These are phyloP conservation scores for Cercospora citrullina DNA, from an alignment of 2,329 filamentous ascomycete species.

Conservation along the genomic window DNA sequence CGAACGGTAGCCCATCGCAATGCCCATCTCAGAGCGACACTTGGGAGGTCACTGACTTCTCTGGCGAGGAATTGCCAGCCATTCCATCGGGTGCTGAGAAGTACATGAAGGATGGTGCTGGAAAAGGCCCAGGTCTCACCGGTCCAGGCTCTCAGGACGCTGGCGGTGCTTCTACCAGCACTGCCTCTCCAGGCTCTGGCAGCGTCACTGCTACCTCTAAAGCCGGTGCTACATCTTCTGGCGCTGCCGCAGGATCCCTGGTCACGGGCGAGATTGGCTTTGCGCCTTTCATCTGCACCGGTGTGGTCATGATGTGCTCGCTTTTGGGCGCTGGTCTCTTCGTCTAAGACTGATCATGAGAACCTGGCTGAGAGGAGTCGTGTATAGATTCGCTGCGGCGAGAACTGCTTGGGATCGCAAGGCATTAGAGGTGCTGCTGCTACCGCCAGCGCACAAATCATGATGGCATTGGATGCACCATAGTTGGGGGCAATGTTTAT, in stretches of 20 bases:
- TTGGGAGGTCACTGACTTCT: constrained; percentile 57
- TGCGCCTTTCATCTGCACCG: constrained; percentile 54
- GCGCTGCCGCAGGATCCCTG: constrained; percentile 46
- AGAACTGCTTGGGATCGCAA: neutral
- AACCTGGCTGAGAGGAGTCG: neutral
- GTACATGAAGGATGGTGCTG: constrained; percentile 60
- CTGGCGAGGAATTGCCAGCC: constrained; percentile 53
- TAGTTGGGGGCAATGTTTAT: neutral
- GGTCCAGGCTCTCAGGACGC: constrained; percentile 59
- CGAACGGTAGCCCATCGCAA: constrained; percentile 51
- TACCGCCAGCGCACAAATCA: neutral
- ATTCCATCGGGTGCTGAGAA: constrained; percentile 57
- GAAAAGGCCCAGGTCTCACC: constrained; percentile 56
- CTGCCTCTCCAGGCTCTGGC: constrained; percentile 54
- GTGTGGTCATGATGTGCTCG: constrained; percentile 54
- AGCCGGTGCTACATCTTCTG: constrained; percentile 38
- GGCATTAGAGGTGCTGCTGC: neutral
- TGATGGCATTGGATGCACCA: constrained; percentile 5
- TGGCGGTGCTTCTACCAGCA: constrained; percentile 52
- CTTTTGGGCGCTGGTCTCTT: constrained; percentile 54
- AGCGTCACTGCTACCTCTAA: constrained; percentile 44
- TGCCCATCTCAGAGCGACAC: constrained; percentile 57
- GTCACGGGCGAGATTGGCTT: constrained; percentile 49
- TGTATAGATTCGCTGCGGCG: neutral
- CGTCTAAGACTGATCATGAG: constrained; percentile 17